Base-by-base conservation (phyloP, 2,329 filamentous ascomycete species). In the Exophiala xenobiotica region DNA sequence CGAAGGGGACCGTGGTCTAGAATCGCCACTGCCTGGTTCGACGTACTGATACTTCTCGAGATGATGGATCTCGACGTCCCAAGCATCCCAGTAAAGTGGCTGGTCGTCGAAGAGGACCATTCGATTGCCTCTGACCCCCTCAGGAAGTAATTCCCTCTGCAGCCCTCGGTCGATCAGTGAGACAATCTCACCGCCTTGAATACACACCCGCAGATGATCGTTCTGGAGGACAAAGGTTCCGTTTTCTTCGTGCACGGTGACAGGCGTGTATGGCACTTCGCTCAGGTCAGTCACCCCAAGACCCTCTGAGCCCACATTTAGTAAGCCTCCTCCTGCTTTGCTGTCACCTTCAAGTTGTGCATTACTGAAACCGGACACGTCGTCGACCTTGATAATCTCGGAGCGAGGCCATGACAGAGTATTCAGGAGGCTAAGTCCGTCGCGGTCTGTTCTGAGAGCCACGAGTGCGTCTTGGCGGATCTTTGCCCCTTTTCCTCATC, bases 61-160 rank as follows among this genome's bases (percentile, higher is more conserved):
- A 64, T 97, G 92, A 73, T 86, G 97, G 24, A 97, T 90, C 70
- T 99, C 93, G 4, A 97, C 92, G 68, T 97, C 91, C 91, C 91
- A 96, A 2, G 90, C 90, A 71, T 96, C 89, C 90, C 90, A 96
- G 74, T 95, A 96, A 19, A 96, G 79, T 20, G 90, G 90, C 72
- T 97, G 96, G 72, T 97, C 93, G 65, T 97, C 92, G 64, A 95
- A 97, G 18, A 97, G 83, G 58, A 97, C 91, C 43, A 93, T 82
- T 66, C 96, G 90, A 61, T 95, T 95, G 16, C 87, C 91, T 67
- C 90, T 91, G 18, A 80, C 79, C 24, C 76, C 79, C 53, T 78
- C 74, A 3, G 88, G 78, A 41, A 97, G 80, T 16, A 95, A 71
- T 67, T 99, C 90, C 46, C 92, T 85, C 19, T 86, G 77, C 8